Evolutionary conservation across 139 green algal genomes (phyloP).

Genomic region (Coelastrella sp.): DNA sequence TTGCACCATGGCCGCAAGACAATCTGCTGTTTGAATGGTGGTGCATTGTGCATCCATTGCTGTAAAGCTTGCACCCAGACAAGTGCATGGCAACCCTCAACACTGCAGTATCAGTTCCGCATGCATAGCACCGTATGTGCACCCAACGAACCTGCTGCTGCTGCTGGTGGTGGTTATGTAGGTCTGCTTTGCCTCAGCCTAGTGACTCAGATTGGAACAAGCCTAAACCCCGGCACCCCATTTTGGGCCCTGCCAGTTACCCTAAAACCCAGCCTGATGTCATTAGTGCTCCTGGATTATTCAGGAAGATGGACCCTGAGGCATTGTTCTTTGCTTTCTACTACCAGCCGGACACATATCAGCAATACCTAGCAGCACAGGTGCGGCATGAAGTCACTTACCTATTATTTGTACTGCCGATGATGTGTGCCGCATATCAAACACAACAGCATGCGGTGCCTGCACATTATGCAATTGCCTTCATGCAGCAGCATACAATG

Average conservation of each 20-base stretch:
- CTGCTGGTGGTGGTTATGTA: constrained; percentile 36
- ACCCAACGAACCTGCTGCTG: neutral
- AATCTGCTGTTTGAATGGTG: too few species aligned
- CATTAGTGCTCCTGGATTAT: constrained; percentile 89
- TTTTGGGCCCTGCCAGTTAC: constrained; percentile 73
- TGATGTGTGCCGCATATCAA: too few species aligned
- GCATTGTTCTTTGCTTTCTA: constrained; percentile 99
- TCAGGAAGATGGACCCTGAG: constrained; percentile 94
- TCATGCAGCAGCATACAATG: neutral
- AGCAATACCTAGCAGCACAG: constrained; percentile 86
- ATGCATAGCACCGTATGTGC: too few species aligned
- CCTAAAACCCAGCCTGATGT: constrained; percentile 72
- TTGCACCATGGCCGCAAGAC: too few species aligned
- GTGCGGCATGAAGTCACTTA: too few species aligned
- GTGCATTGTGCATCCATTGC: too few species aligned
- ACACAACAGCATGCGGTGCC: too few species aligned
- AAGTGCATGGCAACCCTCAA: too few species aligned
- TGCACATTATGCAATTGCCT: too few species aligned
- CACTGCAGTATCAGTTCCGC: too few species aligned
- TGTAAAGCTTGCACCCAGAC: too few species aligned
- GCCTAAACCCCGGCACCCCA: constrained; percentile 59
- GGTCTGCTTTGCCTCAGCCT: constrained; percentile 77
- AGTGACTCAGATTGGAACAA: constrained; percentile 73
- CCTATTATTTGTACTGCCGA: too few species aligned
- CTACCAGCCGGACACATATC: constrained; percentile 89